phyloP scores from a whole-genome alignment of 352 stramenopile species.

The Globisporangium carolinianum region DNA sequence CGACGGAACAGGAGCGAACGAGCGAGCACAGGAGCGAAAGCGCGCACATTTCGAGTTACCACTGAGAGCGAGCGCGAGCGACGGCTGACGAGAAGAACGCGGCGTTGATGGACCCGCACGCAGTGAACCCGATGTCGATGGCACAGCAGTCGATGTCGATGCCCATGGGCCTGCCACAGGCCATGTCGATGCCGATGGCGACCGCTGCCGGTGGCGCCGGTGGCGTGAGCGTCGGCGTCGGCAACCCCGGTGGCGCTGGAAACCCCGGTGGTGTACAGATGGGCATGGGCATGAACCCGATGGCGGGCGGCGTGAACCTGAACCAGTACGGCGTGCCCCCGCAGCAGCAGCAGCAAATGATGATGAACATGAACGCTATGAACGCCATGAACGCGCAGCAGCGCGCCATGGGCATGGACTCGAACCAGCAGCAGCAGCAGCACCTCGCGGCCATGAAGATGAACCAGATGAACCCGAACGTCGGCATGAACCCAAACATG shows the following conservation, averaged over 20 bases:
- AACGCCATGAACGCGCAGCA: conserved; percentile 28
- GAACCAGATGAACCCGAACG: conserved; percentile 34
- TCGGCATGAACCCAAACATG: conserved; percentile 18
- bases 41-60: neutral
- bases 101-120: conserved; percentile 45
- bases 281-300: conserved; percentile 47
- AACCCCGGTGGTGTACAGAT: conserved; percentile 33
- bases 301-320: conserved; percentile 23
- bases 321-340: conserved; percentile 29
- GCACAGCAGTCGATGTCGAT: conserved; percentile 50
- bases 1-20: neutral
- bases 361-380: conserved; percentile 59
- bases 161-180: conserved; percentile 46
- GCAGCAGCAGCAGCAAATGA: conserved; percentile 45
- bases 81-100: neutral
- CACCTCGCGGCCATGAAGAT: conserved; percentile 39
- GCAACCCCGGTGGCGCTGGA: conserved; percentile 9
- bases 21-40: neutral
- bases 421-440: conserved; percentile 6
- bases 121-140: conserved; percentile 59
- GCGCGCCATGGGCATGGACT: conserved; percentile 24
- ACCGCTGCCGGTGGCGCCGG: conserved; percentile 1
- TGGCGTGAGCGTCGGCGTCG: conserved; percentile 1
- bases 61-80: neutral
- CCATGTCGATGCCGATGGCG: conserved; percentile 49